phyloP scores from a whole-genome alignment of 2,329 filamentous ascomycete species.

The Fusarium concolor region DNA sequence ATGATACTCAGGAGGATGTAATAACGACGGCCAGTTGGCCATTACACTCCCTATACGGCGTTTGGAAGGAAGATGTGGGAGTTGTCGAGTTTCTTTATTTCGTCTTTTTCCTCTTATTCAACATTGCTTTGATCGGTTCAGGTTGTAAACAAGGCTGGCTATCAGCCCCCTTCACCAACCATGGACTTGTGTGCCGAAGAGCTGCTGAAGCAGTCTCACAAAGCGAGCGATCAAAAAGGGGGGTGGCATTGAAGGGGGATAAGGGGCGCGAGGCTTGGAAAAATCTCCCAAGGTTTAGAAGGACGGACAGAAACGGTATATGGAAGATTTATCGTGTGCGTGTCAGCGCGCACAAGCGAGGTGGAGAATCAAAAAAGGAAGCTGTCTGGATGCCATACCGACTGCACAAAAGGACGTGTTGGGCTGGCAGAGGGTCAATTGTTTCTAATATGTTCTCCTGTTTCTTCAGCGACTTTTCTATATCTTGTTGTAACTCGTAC shows the following conservation, averaged over 20 bases:
- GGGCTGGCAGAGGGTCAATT: constrained; percentile 24
- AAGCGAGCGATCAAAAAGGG: constrained; percentile 13
- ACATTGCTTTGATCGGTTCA: constrained; percentile 15
- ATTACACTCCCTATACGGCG: constrained; percentile 55
- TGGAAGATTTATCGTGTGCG: constrained; percentile 32
- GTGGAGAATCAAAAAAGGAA: constrained; percentile 17
- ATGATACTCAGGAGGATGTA: constrained; percentile 52
- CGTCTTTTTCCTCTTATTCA: constrained; percentile 24
- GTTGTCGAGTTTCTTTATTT: constrained; percentile 44
- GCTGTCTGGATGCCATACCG: constrained; percentile 39
- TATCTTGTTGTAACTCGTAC: constrained; percentile 43
- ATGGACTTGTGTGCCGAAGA: constrained; percentile 1
- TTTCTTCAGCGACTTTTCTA: constrained; percentile 41
- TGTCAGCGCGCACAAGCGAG: constrained; percentile 19
- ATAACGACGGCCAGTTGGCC: constrained; percentile 54
- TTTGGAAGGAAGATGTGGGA: constrained; percentile 49
- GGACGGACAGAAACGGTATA: constrained; percentile 37
- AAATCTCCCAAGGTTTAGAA: constrained; percentile 45
- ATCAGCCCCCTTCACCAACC: background rate
- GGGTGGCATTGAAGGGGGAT: constrained; percentile 10
- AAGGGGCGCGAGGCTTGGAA: constrained; percentile 42
- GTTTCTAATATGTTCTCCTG: constrained; percentile 36
- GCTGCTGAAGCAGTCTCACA: constrained; percentile 7
- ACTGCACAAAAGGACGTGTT: constrained; percentile 30
- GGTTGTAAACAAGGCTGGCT: constrained; percentile 6